A percentile compares a stretch with the other conserved stretches of the same genome.
Conservation (phyloP, 2,329 filamentous ascomycete species). For the Alternaria hordeiaustralica region DNA sequence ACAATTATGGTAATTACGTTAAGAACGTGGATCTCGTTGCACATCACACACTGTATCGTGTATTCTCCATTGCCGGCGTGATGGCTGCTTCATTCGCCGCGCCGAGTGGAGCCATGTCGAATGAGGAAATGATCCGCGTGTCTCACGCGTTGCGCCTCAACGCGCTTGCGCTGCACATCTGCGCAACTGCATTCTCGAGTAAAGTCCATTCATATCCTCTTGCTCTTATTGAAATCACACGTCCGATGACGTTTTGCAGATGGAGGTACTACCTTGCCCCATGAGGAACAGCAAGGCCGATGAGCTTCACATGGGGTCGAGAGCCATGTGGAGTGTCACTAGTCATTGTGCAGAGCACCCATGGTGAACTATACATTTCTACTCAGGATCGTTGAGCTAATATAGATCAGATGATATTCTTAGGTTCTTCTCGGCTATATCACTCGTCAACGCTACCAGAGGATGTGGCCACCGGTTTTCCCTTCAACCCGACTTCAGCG, state of each 20-base stretch:
- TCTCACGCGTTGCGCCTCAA: not conserved
- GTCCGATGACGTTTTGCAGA: not conserved
- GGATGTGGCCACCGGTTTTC: not conserved
- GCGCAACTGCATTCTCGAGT: not conserved
- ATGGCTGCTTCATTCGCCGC: not conserved
- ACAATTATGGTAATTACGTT: not conserved
- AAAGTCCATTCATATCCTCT: not conserved
- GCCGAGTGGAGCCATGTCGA: not conserved
- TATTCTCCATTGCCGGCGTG: not conserved
- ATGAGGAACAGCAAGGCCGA: not conserved
- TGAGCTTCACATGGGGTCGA: not conserved
- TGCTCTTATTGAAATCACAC: not conserved
- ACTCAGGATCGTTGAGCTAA: not conserved
- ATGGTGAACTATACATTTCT: not conserved
- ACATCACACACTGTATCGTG: not conserved
- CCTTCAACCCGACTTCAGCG: not conserved
- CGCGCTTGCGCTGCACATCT: not conserved
- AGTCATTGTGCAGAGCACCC: not conserved
- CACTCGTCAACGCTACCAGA: not conserved
- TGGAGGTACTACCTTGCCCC: not conserved
- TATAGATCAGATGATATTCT: not conserved
- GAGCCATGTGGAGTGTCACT: not conserved
- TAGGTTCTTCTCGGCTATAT: not conserved
- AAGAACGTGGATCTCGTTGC: not conserved
- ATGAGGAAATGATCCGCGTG: not conserved